phyloP scores from a whole-genome alignment of 1,139 yeast species.

The Debaryomycetaceae sp. region DNA sequence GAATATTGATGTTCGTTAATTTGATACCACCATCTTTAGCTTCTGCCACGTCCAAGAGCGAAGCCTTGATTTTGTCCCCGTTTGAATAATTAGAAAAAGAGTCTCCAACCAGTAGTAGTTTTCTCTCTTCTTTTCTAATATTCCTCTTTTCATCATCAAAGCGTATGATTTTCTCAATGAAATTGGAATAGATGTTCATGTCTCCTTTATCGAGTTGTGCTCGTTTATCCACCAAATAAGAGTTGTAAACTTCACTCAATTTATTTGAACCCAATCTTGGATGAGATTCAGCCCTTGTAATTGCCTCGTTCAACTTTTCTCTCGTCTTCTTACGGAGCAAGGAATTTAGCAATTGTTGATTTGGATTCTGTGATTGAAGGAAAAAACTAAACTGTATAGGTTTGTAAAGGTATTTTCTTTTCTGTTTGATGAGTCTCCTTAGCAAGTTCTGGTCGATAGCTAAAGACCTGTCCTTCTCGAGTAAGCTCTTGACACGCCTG shows the following conservation, averaged over 20 bases:
- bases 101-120: conserved; percentile 4
- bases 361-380: conserved; percentile 13
- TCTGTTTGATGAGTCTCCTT: conserved; percentile 13
- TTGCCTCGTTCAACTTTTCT: conserved; percentile 2
- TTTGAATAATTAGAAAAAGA: background rate
- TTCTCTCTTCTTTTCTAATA: conserved; percentile 13
- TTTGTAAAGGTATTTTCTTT: conserved; percentile 19
- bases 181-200: conserved; percentile 13
- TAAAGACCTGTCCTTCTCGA: background rate
- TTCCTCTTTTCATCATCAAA: conserved; percentile 13
- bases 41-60: background rate
- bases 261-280: background rate
- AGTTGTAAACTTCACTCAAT: conserved; percentile 5
- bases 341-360: conserved; percentile 5
- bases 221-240: conserved; percentile 9
- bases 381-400: conserved; percentile 29
- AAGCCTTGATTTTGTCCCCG: background rate
- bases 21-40: background rate
- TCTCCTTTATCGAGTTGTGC: conserved; percentile 6
- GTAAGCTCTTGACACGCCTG: background rate
- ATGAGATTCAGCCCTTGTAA: conserved; percentile 1
- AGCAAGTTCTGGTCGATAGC: conserved; percentile 6
- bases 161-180: conserved; percentile 17
- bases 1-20: conserved; percentile 7
- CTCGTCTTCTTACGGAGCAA: conserved; percentile 3